Percentiles rank a stretch among this genome's conserved stretches.
These are phyloP conservation scores for Saccharata proteae DNA, from an alignment of 2,329 filamentous ascomycete genomes.

Conservation along the genomic window DNA sequence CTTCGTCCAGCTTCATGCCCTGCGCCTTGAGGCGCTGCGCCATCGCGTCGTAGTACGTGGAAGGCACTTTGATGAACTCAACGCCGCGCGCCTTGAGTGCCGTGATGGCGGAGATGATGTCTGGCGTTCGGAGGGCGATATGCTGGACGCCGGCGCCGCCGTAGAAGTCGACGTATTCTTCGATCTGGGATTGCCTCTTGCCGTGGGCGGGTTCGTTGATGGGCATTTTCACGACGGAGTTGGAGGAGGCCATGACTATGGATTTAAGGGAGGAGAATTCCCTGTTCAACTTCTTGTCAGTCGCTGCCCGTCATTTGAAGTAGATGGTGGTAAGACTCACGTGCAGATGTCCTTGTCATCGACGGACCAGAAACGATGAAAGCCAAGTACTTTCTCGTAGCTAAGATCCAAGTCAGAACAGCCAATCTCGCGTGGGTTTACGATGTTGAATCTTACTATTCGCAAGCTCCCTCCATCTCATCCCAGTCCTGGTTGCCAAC, in stretches of 20 bases:
- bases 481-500: conserved; percentile 96
- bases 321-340: conserved; percentile 6
- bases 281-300: conserved; percentile 6
- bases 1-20: conserved; percentile 55
- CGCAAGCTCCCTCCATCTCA: conserved; percentile 59
- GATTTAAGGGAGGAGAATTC: conserved; percentile 82
- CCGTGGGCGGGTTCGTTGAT: conserved; percentile 91
- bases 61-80: conserved; percentile 82
- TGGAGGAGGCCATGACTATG: conserved; percentile 78
- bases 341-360: conserved; percentile 89
- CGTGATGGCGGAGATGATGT: conserved; percentile 68
- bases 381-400: conserved; percentile 80
- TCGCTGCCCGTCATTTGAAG: conserved; percentile 1
- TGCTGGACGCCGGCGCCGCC: conserved; percentile 84
- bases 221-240: conserved; percentile 89
- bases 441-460: too few relatives aligned
- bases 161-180: conserved; percentile 80
- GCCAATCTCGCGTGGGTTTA: conserved; percentile 26
- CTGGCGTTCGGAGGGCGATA: conserved; percentile 69
- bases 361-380: conserved; percentile 96
- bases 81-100: conserved; percentile 77
- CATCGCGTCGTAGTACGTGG: conserved; percentile 77
- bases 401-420: conserved; percentile 33
- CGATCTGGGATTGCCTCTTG: conserved; percentile 87
- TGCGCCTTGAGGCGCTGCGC: conserved; percentile 55